Conservation (phyloP, 805 yeast genomes). For the Metschnikowia sp. region DNA sequence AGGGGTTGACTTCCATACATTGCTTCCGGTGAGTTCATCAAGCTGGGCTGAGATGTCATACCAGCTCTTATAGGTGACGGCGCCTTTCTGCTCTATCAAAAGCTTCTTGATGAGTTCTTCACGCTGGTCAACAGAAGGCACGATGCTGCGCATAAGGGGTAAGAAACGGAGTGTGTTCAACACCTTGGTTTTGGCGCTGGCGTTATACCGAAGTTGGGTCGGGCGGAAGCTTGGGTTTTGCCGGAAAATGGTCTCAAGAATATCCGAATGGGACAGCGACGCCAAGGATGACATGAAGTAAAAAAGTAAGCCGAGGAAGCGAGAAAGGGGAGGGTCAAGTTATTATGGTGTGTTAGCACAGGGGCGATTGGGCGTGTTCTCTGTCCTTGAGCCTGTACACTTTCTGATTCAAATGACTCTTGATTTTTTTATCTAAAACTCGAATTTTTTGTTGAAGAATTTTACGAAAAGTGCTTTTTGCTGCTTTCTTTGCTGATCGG, state of each 20-base stretch:
- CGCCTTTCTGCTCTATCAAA: slow-evolving; percentile 29
- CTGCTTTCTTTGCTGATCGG: no score
- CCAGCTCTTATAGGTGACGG: slow-evolving; percentile 63
- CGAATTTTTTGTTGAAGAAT: neutral
- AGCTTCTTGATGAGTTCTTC: slow-evolving; percentile 21
- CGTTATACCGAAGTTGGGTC: slow-evolving; percentile 4
- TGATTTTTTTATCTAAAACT: neutral
- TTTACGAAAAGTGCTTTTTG: no score
- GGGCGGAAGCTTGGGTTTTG: slow-evolving; percentile 15
- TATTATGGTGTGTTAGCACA: neutral
- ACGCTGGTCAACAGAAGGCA: slow-evolving; percentile 12
- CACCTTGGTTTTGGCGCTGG: slow-evolving; percentile 9
- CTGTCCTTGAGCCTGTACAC: no score
- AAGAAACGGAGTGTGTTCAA: slow-evolving; percentile 10
- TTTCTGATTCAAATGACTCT: no score
- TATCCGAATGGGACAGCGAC: slow-evolving; percentile 12
- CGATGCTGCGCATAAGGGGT: slow-evolving; percentile 13
- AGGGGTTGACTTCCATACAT: slow-evolving; percentile 65
- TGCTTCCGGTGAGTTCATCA: slow-evolving; percentile 62
- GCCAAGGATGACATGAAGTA: slow-evolving; percentile 1
- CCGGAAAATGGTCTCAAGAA: slow-evolving; percentile 14
- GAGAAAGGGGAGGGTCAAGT: neutral
- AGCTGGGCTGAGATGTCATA: slow-evolving; percentile 54
- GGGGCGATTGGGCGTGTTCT: no score
- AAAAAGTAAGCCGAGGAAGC: neutral